These are phyloP conservation scores for Fusarium sterilihyphosum DNA, from an alignment of 2,329 filamentous ascomycete species.

Conservation along the genomic window DNA sequence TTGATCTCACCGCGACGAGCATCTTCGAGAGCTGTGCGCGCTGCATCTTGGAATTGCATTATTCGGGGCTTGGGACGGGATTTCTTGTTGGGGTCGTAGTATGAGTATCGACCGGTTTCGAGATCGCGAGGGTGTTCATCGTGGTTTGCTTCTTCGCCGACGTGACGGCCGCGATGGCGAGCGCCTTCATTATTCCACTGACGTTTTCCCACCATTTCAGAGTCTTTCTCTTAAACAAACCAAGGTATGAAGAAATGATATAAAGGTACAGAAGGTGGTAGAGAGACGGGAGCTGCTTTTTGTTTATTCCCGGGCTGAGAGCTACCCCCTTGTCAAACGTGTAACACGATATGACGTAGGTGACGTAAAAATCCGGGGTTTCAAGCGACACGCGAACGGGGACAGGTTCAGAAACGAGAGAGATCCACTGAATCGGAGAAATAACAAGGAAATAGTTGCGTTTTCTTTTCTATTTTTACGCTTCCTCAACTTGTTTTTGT, in stretches of 20 bases:
- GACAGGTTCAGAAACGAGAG: conserved; percentile 20
- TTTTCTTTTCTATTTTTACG: conserved; percentile 13
- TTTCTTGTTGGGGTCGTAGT: neutral
- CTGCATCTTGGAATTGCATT: conserved; percentile 54
- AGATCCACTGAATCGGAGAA: conserved; percentile 17
- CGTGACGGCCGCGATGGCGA: conserved; percentile 16
- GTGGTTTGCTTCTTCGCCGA: conserved; percentile 15
- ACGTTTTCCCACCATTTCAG: conserved; percentile 41
- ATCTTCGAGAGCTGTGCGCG: conserved; percentile 45
- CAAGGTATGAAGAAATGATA: too few species aligned
- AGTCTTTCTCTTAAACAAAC: too few species aligned
- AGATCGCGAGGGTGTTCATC: conserved; percentile 37
- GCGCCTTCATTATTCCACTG: conserved; percentile 9
- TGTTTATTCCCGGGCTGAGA: conserved; percentile 12
- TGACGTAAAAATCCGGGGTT: conserved; percentile 30
- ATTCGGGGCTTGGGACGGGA: conserved; percentile 31
- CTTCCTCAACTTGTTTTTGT: neutral
- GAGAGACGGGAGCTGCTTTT: neutral
- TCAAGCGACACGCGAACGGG: conserved; percentile 19
- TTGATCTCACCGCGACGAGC: conserved; percentile 46
- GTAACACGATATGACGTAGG: conserved; percentile 26
- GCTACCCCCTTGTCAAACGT: neutral
- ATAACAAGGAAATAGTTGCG: conserved; percentile 22
- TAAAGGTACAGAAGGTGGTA: too few species aligned
- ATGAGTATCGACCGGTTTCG: conserved; percentile 23